Evolutionary conservation across 225 moss, liverwort and hornwort species (phyloP), one percentile per base, ranked within the genome.

Genomic region (Anthoceros angustus): DNA sequence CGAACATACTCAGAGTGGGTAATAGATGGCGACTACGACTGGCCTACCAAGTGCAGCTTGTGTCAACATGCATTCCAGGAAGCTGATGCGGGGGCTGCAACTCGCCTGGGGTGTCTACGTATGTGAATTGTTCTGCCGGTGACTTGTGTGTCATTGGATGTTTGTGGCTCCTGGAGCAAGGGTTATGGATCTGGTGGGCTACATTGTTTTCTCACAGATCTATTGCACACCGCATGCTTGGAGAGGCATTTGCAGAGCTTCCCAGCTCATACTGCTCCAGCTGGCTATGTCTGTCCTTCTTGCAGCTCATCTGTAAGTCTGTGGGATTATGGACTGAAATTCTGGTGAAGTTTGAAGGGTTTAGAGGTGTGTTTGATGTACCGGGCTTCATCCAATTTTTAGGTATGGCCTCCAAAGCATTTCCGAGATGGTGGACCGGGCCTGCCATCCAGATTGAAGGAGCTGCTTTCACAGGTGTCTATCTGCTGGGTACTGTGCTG

Each of bases 1-100:
- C 84, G 72, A 78, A 89, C 98, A 45, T 98, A 92, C 74, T 88
- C 92, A 62, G 98, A 98, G 42, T 98, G 92, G 98, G 92, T 98
- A 70, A 92, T 98, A 72, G 92, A 98, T 79, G 98, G 92, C 43
- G 98, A 98, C 84, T 98, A 81, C 76, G 92, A 98, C 70, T 87
- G 84, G 91, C 91, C 87, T 43, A 84, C 98, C 8, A 92, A 89
- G 67, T 98, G 98, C 60, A 72, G 76, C 69, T 78, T 81, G 38
- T 98, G 98, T 43, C 84, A 83, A 72, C 76, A 43, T 75, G 78
- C 75, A 64, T 71, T 98, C 32, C 69, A 80, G 70, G 92, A 98
- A 20, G 83, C 80, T 43, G 87, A 89, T 39, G 69, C 72, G 68
- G 85, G 14, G 18, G 18, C 83, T 71, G 83, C 86, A 42, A 81